Base-by-base conservation (phyloP, 208 protist species). In the Acanthamoeba rhysodes region DNA sequence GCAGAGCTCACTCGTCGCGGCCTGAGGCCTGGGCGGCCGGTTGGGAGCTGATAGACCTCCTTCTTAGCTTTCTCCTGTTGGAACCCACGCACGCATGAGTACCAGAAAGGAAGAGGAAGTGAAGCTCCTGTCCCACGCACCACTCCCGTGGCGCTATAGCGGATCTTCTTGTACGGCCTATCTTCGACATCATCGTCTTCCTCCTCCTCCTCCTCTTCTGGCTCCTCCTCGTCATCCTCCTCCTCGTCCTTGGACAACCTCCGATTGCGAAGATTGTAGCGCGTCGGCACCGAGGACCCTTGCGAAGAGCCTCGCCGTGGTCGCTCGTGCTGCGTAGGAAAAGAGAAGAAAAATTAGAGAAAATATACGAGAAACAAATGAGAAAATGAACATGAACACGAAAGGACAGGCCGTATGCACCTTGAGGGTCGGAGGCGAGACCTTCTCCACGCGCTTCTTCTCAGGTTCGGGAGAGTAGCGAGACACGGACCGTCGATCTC, bases 151-250 rank as follows among this genome's bases (percentile, higher is more conserved):
- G 62, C 20, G 14, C 27, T n/a, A 78, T 27, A 78, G 10, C 70
- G 70, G 8, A 78, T 78, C 37, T 78, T 78, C 70, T 78, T 78
- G 70, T 78, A 78, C 18, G 70, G 70, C 20, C 70, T 22, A 12
- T 78, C 18, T 48, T 78, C 70, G 12, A 6, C 32, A 29, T 78
- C 70, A 24, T 78, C 70, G 14, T 78, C 70, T 22, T 78, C 70
- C 16, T 78, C 70, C 3, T 34, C 32, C 18, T 78, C 34, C 34
- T 78, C 70, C 6, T 78, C 70, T 0, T 78, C 55, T 7, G 7
- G 12, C 12, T 59, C 55, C 20, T 59, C 55, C 2, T 59, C 45
- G 45, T 50, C 55, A 8, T 59, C 55, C 0, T 59, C 53, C 12
- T 59, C 55, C 5, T 59, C n/a, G 6, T 78, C 32, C 18, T 78